Base-by-base conservation (phyloP, 2,329 filamentous ascomycete genomes). In the Catunica adiposa region DNA sequence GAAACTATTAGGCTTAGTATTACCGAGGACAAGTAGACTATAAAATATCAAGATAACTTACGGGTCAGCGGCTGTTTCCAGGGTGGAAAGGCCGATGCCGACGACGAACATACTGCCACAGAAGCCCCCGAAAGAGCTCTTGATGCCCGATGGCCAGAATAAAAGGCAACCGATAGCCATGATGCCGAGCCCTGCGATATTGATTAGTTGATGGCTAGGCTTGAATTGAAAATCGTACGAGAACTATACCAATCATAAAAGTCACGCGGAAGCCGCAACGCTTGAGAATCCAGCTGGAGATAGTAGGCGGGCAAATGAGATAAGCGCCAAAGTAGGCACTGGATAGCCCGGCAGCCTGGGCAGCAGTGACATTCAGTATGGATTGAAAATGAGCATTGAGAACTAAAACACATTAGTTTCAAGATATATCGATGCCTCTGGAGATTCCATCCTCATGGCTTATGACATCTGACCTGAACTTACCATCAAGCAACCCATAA, bases 1-100 rank as follows among this genome's bases (percentile, higher is more conserved):
- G 40, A 64, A 64, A 46, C 55, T 57, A 17, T 17, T 25, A 2
- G 22, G 8, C 6, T 52, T 52, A 52, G 40, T 54, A 47, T 31
- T 11, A 47, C n/a, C 15, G 7, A 17, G n/a, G n/a, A n/a, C n/a
- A n/a, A n/a, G n/a, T 6, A 11, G 34, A 20, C 6, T 40, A n/a
- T 48, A n/a, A 1, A 34, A 8, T 15, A 20, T 23, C 8, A 5
- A 23, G 15, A 31, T 11, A 20, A 50, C 51, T 67, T 83, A 87
- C 0, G 84, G 83, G 66, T 89, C 86, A 4, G 85, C 85, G 1
- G 83, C 82, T 0, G 84, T 87, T 68, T 89, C 85, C 17, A 89
- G 77, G 0, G 84, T 84, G 1, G 80, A 80, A 0, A 89, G 73
- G 3, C 84, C 84, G 56, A 80, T 82, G 29, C 84, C 85, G 58